phyloP scores from a whole-genome alignment of 2,329 filamentous ascomycete genomes.

The Calonectria henricotiae region DNA sequence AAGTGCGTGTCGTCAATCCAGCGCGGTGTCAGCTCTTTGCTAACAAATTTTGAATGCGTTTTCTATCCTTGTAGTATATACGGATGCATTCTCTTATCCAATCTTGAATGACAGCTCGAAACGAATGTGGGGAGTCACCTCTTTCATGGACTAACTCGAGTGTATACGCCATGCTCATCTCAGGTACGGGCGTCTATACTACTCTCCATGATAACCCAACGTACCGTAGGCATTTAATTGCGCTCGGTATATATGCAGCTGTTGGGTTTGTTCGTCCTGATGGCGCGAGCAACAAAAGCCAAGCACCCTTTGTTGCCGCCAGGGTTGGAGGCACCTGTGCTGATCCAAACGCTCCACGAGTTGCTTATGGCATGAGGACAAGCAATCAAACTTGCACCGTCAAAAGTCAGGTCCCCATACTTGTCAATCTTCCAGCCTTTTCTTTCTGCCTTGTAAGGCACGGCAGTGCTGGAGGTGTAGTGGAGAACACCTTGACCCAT shows the following conservation, averaged over 20 bases:
- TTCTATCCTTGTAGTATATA: too few species aligned
- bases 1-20: too few species aligned
- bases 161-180: neutral
- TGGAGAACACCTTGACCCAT: constrained; percentile 1
- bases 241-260: constrained; percentile 22
- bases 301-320: neutral
- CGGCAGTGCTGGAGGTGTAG: neutral
- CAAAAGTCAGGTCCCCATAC: constrained; percentile 9
- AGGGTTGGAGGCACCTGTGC: neutral
- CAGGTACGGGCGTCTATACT: neutral
- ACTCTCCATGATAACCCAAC: neutral
- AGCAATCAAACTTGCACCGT: neutral
- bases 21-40: too few species aligned
- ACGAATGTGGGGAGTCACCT: neutral
- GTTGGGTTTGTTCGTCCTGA: constrained; percentile 9
- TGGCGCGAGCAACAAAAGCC: constrained; percentile 1
- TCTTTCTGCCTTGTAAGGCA: neutral
- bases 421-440: constrained; percentile 20
- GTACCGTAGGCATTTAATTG: neutral
- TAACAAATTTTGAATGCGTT: too few species aligned
- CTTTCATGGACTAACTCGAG: neutral
- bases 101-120: neutral
- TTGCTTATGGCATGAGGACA: constrained; percentile 14
- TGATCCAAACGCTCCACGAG: constrained; percentile 9
- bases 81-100: neutral